These are phyloP conservation scores for Colletotrichum paranaense DNA, from an alignment of 2,329 filamentous ascomycete species.

Conservation along the genomic window DNA sequence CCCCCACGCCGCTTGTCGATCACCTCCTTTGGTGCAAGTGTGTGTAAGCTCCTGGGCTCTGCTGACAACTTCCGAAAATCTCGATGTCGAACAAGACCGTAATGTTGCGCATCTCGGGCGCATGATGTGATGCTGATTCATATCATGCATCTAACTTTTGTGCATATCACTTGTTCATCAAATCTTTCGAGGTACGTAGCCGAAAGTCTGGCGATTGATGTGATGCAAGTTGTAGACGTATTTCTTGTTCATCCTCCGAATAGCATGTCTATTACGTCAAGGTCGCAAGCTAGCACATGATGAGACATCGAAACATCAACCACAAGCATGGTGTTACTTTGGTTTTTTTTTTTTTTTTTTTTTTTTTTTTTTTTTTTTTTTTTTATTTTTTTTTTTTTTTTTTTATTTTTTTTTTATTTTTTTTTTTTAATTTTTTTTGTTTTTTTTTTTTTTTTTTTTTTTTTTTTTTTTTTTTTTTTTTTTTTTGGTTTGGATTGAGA, in stretches of 20 bases:
- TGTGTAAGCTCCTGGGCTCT: not conserved
- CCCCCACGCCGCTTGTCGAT: conserved; percentile 13
- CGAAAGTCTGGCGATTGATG: not conserved
- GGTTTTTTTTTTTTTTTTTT: too few species aligned
- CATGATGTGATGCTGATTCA: conserved; percentile 17
- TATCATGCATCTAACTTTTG: conserved; percentile 8
- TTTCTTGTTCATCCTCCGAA: not conserved
- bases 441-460: too few species aligned
- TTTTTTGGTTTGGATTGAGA: too few species aligned
- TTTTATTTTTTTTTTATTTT: too few species aligned
- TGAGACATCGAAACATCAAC: too few species aligned
- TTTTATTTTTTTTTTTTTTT: too few species aligned
- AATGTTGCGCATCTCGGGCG: conserved; percentile 14
- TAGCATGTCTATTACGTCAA: conserved; percentile 18
- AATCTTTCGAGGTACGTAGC: too few species aligned
- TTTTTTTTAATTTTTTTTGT: too few species aligned
- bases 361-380: too few species aligned
- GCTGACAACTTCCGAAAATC: not conserved
- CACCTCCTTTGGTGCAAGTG: not conserved
- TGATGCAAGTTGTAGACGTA: not conserved
- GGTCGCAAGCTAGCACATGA: conserved; percentile 17
- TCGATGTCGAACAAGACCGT: not conserved
- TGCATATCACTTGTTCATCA: not conserved
- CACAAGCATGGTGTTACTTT: not conserved
- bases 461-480: too few species aligned